Evolutionary conservation across 805 yeast species (phyloP), one percentile per base, ranked within the genome.

Genomic region (Candida morakotiae): DNA sequence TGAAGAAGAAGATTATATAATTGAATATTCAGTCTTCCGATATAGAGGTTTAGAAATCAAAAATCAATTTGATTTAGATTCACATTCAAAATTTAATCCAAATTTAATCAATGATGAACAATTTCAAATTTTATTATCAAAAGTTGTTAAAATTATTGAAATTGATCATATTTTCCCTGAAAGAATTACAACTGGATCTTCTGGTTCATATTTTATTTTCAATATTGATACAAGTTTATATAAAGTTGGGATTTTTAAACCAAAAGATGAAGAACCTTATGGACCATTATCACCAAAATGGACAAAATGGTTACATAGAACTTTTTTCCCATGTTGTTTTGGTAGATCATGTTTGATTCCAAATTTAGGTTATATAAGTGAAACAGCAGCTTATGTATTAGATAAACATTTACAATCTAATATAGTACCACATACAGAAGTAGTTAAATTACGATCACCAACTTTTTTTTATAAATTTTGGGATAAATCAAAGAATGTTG

Each of bases 221-320:
- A 55, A 58, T 23, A 37, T n/a, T 14, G 25, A 28, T 29, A 9
- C 16, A 14, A 31, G 13, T 7, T n/a, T 32, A 8, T 33, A 31
- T 22, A 31, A 32, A 26, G 69, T 69, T 11, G 88, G 81, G 0
- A 79, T 83, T 2, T 83, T 83, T 64, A 83, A 83, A 52, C 89
- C 89, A 4, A 81, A 81, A 51, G 87, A 82, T 55, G 89, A 83
- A 54, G 88, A 83, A 47, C 89, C 88, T 0, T 83, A 83, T 51
- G 89, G 88, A 0, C 86, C 87, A 1, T 51, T 83, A 36, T 77
- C 84, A 3, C 88, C 89, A 1, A 83, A 83, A 52, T 80, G 88
- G 87, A 75, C 84, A 1, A 83, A 83, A 56, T 83, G 89, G 88
- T 53, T 81, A 3, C 88, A 83, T 51, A 55, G 88, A 46, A 83